Base-by-base conservation (phyloP, 768 basidiomycete species). In the Kondoa subrosea region DNA sequence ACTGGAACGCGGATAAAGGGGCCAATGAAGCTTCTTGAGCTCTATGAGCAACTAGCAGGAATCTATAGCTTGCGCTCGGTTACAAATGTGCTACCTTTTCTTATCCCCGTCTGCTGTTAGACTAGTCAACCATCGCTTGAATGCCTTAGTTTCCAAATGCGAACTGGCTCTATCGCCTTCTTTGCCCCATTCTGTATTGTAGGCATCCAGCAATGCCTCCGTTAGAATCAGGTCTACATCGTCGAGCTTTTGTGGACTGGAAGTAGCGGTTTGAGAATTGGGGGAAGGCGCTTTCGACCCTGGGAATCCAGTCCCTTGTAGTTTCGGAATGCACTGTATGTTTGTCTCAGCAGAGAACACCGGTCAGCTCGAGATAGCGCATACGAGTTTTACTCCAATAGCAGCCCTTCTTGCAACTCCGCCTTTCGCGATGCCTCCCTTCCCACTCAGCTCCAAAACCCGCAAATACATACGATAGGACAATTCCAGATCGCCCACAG, bases 381-480 rank as follows among this genome's bases (percentile, higher is more conserved):
- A 25, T 56, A 71, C 73, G 17, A 68, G 50, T 56, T 73, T 73
- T 0, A 68, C 70, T 2, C 71, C 73, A 14, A 74, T 30, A 4
- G 70, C 74, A 0, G 74, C 74, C 4, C 74, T 30, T 25, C 71
- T 27, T 3, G 69, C 72, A 15, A 70, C 34, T 3, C 72, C 74
- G 1, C 68, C 57, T 21, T 26, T 33, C 12, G 17, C 30, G 68
- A 67, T 56, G 25, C 26, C 21, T 12, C 21, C 21, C 40, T 50
- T 50, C 21, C 61, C 67, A 1, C 81, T 81, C 87, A 91, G 90
- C 72, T 92, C 89, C 14, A 87, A 80, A 0, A 84, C 85, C 32
- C 85, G 80, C 4, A 91, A 82, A 79, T 85, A 91, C 80, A 84
- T 85, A 76, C 88, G 87, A 65, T 89, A 79, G 1, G 90, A 84